Evolutionary conservation across 441 rosid genomes (phyloP).

Genomic region (Erodium moschatum): DNA sequence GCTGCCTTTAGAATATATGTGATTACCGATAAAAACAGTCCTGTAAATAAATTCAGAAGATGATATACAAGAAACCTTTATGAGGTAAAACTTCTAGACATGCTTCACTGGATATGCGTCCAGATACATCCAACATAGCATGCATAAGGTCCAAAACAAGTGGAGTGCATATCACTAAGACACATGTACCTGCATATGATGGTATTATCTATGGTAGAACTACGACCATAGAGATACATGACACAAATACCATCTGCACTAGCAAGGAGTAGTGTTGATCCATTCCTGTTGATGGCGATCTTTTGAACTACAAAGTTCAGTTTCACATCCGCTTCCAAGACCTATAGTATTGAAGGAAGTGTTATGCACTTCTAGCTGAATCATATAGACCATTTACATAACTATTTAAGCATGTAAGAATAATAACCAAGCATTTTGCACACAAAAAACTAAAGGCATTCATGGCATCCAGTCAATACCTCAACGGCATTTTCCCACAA

Average conservation of each 20-base stretch:
- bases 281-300: conserved; percentile 68
- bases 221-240: conserved; percentile 68
- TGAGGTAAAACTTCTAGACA: conserved; percentile 5
- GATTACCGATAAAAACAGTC: conserved; percentile 64
- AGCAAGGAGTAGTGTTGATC: conserved; percentile 61
- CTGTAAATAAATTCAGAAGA: conserved; percentile 31
- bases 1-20: conserved; percentile 35
- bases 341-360: conserved; percentile 34
- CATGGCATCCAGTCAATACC: background rate
- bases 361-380: conserved; percentile 12
- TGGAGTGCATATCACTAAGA: background rate
- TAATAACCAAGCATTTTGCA: background rate
- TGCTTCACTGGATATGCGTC: background rate
- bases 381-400: background rate
- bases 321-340: conserved; percentile 51
- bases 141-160: background rate
- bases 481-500: background rate
- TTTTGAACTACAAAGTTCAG: conserved; percentile 45
- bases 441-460: background rate
- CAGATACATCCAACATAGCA: conserved; percentile 1
- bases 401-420: background rate
- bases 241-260: conserved; percentile 62
- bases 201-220: conserved; percentile 40
- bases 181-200: conserved; percentile 62
- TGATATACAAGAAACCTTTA: background rate